Evolutionary conservation across 2,329 filamentous ascomycete genomes (phyloP).

Genomic region (Aspergillus pseudoviridinutans): DNA sequence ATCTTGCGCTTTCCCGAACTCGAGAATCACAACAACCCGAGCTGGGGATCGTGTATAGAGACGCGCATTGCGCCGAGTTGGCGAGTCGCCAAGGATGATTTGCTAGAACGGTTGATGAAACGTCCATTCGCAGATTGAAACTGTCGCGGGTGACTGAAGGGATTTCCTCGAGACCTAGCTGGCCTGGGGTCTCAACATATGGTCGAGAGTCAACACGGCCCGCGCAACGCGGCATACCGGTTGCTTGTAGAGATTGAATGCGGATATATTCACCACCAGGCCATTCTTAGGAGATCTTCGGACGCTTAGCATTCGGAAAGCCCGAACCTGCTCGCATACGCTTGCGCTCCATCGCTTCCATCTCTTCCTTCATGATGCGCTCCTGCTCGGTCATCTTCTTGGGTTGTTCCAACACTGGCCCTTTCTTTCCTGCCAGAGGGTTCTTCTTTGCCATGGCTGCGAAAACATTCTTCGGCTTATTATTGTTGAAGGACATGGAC

Average conservation of each 20-base stretch:
- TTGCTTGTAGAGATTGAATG: not conserved
- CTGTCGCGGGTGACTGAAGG: not conserved
- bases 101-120: not conserved
- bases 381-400: conserved; percentile 88
- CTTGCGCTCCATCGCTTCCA: conserved; percentile 61
- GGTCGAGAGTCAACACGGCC: not conserved
- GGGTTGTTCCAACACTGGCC: conserved; percentile 53
- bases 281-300: conserved; percentile 26
- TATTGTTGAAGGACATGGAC: conserved; percentile 61
- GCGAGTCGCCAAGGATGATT: not conserved
- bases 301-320: conserved; percentile 32
- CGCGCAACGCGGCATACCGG: not conserved
- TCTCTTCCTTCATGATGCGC: conserved; percentile 81
- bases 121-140: not conserved
- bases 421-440: conserved; percentile 64
- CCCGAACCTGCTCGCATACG: conserved; percentile 39
- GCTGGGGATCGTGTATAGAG: not conserved
- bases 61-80: not conserved
- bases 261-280: conserved; percentile 2
- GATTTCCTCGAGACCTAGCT: not conserved
- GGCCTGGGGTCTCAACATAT: not conserved
- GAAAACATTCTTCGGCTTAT: conserved; percentile 64
- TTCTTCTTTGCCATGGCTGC: conserved; percentile 62
- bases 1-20: not conserved
- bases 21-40: not conserved